Base-by-base conservation (phyloP, 257 asterid genomes). In the Echites panduratus region DNA sequence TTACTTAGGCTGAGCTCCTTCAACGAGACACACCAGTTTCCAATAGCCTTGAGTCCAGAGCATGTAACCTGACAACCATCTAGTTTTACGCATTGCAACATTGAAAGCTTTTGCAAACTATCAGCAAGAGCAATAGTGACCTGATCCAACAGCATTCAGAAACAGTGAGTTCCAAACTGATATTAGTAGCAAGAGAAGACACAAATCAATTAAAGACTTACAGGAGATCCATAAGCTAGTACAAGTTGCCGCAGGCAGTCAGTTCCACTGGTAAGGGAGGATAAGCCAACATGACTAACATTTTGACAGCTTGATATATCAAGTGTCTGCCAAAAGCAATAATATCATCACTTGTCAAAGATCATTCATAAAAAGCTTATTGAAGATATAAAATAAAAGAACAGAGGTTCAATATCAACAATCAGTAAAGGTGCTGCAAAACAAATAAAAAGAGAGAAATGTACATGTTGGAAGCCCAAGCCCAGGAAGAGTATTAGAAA, bases 241-340 rank as follows among this genome's bases (percentile, higher is more conserved):
- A 80, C 85, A 78, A 93, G 96, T 68, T 88, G 89, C 77, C 82
- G 83, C 77, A 94, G 69, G 66, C 80, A 76, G 62, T 84, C 88
- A 62, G 90, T 88, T 29, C 89, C 81, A 70, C 79, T 83, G 45
- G 96, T 86, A 71, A 93, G 86, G 81, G 89, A 85, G 26, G 96
- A 94, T 79, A 94, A 84, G 43, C 95, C 95, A 66, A 85, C 82
- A n/a, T 85, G 90, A 65, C 92, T 90, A 48, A 90, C 83, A 70
- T 87, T 91, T 82, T 84, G 95, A 77, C 98, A 89, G 87, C 95
- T 86, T 8, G 99, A 89, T 86, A 94, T 86, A 83, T 94, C 90
- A 56, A 94, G 97, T 68, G 81, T 86, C 98, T 94, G 92, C 77
- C 70, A 68, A 78, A 82, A n/a, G 75, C 43, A 75, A 73, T 52